Base-by-base conservation (phyloP, 345 rosid species). In the Conringia planisiliqua region DNA sequence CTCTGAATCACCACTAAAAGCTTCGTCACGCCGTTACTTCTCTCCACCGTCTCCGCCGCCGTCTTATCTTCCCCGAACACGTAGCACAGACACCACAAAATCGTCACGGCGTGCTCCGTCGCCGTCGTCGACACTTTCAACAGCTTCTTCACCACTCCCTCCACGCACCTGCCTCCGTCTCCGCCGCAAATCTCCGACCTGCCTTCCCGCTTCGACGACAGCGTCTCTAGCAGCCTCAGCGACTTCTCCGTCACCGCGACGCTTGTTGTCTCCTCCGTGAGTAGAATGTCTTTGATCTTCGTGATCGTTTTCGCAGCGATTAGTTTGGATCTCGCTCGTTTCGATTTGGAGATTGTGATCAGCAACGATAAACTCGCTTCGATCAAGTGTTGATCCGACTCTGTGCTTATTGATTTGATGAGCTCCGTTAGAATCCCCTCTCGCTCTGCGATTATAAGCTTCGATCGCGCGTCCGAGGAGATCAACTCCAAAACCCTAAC, bases 1-100 rank as follows among this genome's bases (percentile, higher is more conserved):
- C 98, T 92, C 74, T 95, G 99, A 83, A 95, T 89, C 81, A 95
- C 73, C 83, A 92, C 62, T 81, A 95, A 71, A 1, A 92, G 70
- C 83, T 87, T 92, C 35, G 96, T 79, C 82, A 89, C 30, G 7
- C 96, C 97, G 50, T 90, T 92, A 61, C 87, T 71, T 24, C 82
- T 83, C 65, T 75, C 68, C 82, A 92, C 88, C 71, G 86, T 86
- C 65, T 89, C 97, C 54, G 73, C 80, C 63, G 42, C 73, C 60
- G 10, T 70, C 71, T 61, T 80, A 51, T 80, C 80, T 57, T 92
- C 96, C 69, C 87, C 57, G 30, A 87, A 88, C 63, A 92, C 55
- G 30, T 82, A 92, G 20, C 97, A 95, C 63, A 86, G 30, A 26
- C 88, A 80, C 99, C 99, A 95, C 59, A 92, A 77, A 18, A 90